Evolutionary conservation across 2,329 filamentous ascomycete genomes (phyloP), one percentile per base, ranked within the genome.

Genomic region (Penicillium expansum): DNA sequence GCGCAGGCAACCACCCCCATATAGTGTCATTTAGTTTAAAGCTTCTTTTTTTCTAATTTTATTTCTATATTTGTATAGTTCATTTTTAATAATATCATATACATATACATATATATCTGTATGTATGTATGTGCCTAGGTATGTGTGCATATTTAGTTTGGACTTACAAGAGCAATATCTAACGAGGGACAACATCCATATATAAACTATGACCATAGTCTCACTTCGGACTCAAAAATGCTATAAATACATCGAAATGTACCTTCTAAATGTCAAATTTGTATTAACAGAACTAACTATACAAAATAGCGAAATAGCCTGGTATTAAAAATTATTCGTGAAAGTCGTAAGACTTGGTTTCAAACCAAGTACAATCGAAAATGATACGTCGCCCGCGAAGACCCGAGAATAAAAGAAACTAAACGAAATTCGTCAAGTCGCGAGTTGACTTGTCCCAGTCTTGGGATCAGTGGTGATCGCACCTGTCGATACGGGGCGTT

Each of bases 291-390:
- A 18, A 50, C 2, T 11, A n/a, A 30, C 11, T 39, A 41, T 20
- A 44, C 47, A 22, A 39, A 54, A 29, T 24, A 41, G 18, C 16
- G 5, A 11, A 33, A 39, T 24, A 42, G 22, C 52, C 50, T 45
- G 47, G 52, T 41, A 57, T 60, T 41, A 59, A 56, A 7, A 52
- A 50, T 39, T 33, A 51, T 48, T 62, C 62, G 18, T 65, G 29
- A 60, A 63, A 39, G 30, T 65, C 62, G 44, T 66, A 37, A 65
- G 13, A 48, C 59, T 63, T 50, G 43, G 62, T 58, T 48, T 56
- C 62, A 55, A 57, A 60, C 62, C 56, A 55, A 59, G 58, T 27
- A 50, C n/a, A 32, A 53, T 48, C 9, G 22, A 38, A n/a, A 29
- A 48, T 18, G 18, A 48, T 41, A 22, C 18, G 35, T 42, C 24